Base-by-base conservation (phyloP, 352 stramenopile genomes). In the Pythium apleroticum region DNA sequence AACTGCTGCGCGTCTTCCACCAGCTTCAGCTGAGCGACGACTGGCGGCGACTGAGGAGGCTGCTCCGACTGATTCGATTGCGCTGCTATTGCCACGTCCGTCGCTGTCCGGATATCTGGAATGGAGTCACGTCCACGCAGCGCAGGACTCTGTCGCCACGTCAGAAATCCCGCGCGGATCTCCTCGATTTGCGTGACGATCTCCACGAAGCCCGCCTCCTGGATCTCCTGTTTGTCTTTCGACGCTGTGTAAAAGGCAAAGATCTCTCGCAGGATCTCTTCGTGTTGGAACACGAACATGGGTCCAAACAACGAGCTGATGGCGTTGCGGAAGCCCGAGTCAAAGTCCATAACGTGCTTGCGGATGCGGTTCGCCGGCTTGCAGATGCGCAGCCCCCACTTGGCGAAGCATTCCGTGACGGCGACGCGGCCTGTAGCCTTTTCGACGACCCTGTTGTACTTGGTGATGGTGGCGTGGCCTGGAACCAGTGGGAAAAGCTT, bases 121-220 rank as follows among this genome's bases (percentile, higher is more conserved):
- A 53, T 35, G 4, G 45, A 25, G 5, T 50, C 17, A 1, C 54
- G 37, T 19, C 19, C 4, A 12, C 48, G 22, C 11, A 81, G 70
- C 1, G 69, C 67, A 20, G 65, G 61, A 54, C 79, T 86, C 31
- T 91, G 78, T 28, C 66, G 20, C 82, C 78, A 89, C n/a, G 59
- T 52, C 6, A 87, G 58, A 25, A 82, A 75, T 0, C 69, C 65
- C 10, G 30, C 20, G 4, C 71, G 71, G 19, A 91, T 72, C 60
- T 91, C 81, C 52, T 84, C 75, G 24, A 89, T 78, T 49, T 80
- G 60, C 0, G 80, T 91, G 22, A 81, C 72, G 25, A 91, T 82
- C 56, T 88, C 78, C n/a, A 88, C 45, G 49, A 89, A 91, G 8
- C 63, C 68, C 19, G 55, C 50, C 54, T 68, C 71, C 22, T 77